A percentile compares a stretch with the other conserved stretches of the same genome.
Evolutionary conservation across 2,329 filamentous ascomycete genomes (phyloP).

Genomic region (Trichoderma sp.): DNA sequence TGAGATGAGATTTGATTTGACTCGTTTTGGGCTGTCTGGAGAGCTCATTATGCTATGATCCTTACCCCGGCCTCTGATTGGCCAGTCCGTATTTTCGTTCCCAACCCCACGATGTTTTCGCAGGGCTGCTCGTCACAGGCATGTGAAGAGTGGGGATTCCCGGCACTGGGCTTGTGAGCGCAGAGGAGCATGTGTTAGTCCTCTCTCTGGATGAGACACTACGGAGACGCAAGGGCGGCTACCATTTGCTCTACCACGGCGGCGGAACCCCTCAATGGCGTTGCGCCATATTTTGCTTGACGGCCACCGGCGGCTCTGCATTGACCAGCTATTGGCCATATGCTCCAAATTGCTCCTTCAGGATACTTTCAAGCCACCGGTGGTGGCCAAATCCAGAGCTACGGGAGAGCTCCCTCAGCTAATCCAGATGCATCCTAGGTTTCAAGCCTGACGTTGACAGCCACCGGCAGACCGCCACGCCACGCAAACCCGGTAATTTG

Average conservation of each 20-base stretch:
- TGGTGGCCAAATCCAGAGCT: constrained; percentile 5
- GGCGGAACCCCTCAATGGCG: background rate
- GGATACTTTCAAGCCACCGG: background rate
- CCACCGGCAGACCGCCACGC: constrained; percentile 18
- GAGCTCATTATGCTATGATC: background rate
- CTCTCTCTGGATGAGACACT: background rate
- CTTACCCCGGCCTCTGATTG: background rate
- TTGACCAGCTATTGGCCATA: constrained; percentile 1
- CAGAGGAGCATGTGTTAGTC: background rate
- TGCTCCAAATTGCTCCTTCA: background rate
- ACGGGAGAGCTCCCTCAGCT: constrained; percentile 14
- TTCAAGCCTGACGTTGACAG: constrained; percentile 6
- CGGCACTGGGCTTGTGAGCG: background rate
- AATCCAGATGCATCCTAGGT: constrained; percentile 2
- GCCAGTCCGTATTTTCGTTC: constrained; percentile 11
- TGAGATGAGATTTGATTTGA: background rate
- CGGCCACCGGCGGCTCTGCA: background rate
- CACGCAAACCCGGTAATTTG: constrained; percentile 13
- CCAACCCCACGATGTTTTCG: constrained; percentile 13
- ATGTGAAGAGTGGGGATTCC: constrained; percentile 2
- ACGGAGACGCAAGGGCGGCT: background rate
- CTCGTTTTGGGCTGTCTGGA: background rate
- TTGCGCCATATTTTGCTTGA: background rate
- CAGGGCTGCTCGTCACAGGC: constrained; percentile 16
- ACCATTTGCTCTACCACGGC: background rate